phyloP scores from a whole-genome alignment of 1,139 yeast species.

The Lodderomyces theae region DNA sequence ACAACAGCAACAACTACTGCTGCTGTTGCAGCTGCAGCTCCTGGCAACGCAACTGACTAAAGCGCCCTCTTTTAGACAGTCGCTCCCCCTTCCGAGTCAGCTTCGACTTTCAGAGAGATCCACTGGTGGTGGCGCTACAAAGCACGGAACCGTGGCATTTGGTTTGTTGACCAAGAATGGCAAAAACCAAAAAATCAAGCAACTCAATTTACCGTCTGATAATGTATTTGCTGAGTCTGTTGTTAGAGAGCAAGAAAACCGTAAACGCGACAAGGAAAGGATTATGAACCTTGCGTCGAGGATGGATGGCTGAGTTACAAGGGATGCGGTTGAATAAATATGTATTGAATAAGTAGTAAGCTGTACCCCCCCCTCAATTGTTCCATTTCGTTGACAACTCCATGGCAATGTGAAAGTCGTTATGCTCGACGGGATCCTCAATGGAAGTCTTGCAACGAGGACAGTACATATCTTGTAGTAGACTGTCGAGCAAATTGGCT shows the following conservation, averaged over 20 bases:
- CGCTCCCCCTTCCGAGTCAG: constrained; percentile 22
- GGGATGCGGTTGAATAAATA: too few relatives aligned
- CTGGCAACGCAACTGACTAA: too few relatives aligned
- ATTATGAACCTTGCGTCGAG: constrained; percentile 43
- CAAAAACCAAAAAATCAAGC: constrained; percentile 43
- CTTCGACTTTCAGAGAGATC: background rate
- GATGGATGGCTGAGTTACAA: constrained; percentile 34
- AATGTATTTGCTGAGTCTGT: constrained; percentile 45
- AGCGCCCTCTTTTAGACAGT: constrained; percentile 7
- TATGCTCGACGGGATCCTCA: constrained; percentile 38
- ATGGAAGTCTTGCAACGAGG: constrained; percentile 23
- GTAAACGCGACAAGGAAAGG: constrained; percentile 35
- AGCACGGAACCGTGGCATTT: constrained; percentile 34
- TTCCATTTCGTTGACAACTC: constrained; percentile 33
- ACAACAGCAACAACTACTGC: background rate
- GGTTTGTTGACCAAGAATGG: constrained; percentile 51
- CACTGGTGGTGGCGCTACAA: background rate
- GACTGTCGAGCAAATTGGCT: constrained; percentile 15
- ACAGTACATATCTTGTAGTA: constrained; percentile 23
- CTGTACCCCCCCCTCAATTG: constrained; percentile 9
- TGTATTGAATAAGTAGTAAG: background rate
- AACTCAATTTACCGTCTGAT: constrained; percentile 47
- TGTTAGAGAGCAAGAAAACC: constrained; percentile 31
- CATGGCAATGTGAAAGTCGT: constrained; percentile 40
- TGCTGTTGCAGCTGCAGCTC: background rate